A percentile compares a stretch with the other conserved stretches of the same genome.
Evolutionary conservation across 805 yeast genomes (phyloP).

Genomic region (Candida hungchunana): DNA sequence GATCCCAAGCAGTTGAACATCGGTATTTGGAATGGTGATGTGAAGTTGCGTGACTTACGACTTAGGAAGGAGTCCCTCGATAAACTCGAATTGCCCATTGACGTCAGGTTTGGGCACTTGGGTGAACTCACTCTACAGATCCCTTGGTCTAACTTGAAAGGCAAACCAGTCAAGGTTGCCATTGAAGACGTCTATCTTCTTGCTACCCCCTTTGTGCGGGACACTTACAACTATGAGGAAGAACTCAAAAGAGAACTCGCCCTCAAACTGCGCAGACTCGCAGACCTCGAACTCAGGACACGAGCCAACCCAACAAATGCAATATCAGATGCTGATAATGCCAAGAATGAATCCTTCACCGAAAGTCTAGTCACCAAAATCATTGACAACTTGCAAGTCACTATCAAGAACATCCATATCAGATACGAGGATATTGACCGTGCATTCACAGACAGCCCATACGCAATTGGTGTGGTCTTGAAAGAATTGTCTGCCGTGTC

Average conservation of each 20-base stretch:
- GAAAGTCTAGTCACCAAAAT: constrained; percentile 85
- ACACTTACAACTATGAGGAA: constrained; percentile 47
- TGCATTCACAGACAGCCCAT: constrained; percentile 68
- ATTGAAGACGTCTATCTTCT: constrained; percentile 84
- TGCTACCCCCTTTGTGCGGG: constrained; percentile 67
- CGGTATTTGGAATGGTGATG: constrained; percentile 98
- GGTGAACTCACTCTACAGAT: constrained; percentile 88
- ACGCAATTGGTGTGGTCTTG: constrained; percentile 77
- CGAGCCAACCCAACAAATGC: constrained; percentile 37
- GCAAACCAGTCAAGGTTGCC: constrained; percentile 83
- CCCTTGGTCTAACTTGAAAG: constrained; percentile 94
- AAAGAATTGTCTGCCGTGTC: constrained; percentile 89
- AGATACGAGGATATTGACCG: constrained; percentile 80
- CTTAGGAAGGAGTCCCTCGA: constrained; percentile 88
- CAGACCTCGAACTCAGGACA: constrained; percentile 53
- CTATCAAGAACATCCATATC: constrained; percentile 86
- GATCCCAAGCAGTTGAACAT: constrained; percentile 93
- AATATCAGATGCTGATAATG: constrained; percentile 34
- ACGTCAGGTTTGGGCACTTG: constrained; percentile 83
- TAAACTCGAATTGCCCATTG: constrained; percentile 76
- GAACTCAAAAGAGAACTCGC: constrained; percentile 59
- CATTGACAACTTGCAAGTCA: constrained; percentile 87
- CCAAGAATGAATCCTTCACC: constrained; percentile 74
- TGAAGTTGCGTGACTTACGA: constrained; percentile 70
- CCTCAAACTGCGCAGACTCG: constrained; percentile 63